Conservation (phyloP, 1,139 yeast species). For the Magnusiomyces paraingens region DNA sequence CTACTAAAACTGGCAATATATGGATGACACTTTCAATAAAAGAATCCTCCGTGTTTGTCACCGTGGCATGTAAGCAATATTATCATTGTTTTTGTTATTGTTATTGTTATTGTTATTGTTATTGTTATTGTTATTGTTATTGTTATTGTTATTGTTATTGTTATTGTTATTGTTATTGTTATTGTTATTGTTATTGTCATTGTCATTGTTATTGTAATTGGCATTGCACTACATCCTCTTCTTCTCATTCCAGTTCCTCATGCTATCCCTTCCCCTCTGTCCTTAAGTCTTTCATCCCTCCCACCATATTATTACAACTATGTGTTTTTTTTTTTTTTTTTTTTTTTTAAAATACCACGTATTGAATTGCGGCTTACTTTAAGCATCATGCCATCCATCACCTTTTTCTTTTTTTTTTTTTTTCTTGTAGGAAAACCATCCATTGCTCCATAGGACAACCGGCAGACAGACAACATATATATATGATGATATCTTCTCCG, state of each 20-base stretch:
- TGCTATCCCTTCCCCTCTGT: conserved; percentile 2
- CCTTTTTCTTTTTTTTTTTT: too few relatives aligned
- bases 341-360: too few relatives aligned
- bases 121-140: conserved; percentile 3
- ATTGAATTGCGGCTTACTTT: too few relatives aligned
- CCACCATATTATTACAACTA: too few relatives aligned
- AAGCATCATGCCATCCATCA: too few relatives aligned
- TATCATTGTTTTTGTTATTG: conserved; percentile 2
- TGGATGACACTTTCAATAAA: conserved; percentile 13
- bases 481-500: too few relatives aligned
- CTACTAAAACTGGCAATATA: conserved; percentile 16
- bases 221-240: not conserved
- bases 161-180: conserved; percentile 16
- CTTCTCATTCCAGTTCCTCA: conserved; percentile 6
- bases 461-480: too few relatives aligned
- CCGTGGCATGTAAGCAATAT: not conserved
- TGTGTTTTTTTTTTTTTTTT: too few relatives aligned
- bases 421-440: too few relatives aligned
- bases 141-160: conserved; percentile 10
- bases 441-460: too few relatives aligned
- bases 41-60: conserved; percentile 8
- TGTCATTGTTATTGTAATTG: not conserved
- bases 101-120: conserved; percentile 9
- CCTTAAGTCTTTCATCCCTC: too few relatives aligned
- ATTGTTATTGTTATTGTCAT: conserved; percentile 4